Conservation (phyloP, 352 stramenopile species). For the Phytophthora capsici region DNA sequence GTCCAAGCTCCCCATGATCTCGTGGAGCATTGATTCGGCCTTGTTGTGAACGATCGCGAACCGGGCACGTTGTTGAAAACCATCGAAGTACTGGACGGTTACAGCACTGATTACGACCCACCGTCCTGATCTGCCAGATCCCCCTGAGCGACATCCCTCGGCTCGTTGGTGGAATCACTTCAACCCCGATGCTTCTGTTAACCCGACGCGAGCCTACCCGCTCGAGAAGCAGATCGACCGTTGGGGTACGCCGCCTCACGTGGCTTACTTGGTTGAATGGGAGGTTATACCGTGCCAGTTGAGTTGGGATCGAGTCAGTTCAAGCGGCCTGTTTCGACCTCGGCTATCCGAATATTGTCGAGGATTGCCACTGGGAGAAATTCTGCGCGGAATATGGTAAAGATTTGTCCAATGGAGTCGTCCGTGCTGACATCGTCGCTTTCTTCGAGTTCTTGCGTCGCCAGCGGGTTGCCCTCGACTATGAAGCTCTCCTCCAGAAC, state of each 20-base stretch:
- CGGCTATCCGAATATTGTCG: neutral
- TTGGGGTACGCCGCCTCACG: neutral
- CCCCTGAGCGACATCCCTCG: neutral
- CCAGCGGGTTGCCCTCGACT: neutral
- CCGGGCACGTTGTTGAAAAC: neutral
- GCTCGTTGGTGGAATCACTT: neutral
- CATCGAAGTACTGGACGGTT: neutral
- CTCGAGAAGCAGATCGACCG: neutral
- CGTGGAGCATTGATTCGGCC: neutral
- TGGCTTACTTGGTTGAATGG: neutral
- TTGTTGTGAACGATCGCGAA: neutral
- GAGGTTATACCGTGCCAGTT: neutral
- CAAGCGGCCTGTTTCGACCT: too few relatives aligned
- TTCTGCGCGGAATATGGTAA: neutral
- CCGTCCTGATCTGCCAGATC: neutral
- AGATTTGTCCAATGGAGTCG: neutral
- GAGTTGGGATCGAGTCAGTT: neutral
- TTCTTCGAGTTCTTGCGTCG: neutral
- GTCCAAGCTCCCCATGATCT: neutral
- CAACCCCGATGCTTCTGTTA: neutral
- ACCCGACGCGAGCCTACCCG: neutral
- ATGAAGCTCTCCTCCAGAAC: neutral
- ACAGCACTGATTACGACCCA: neutral
- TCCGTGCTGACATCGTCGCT: neutral
- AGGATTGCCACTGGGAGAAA: neutral